Percentiles rank a stretch among this genome's conserved stretches.
Evolutionary conservation across 345 rosid species (phyloP).

Genomic region (Eucalyptus pauciflora): DNA sequence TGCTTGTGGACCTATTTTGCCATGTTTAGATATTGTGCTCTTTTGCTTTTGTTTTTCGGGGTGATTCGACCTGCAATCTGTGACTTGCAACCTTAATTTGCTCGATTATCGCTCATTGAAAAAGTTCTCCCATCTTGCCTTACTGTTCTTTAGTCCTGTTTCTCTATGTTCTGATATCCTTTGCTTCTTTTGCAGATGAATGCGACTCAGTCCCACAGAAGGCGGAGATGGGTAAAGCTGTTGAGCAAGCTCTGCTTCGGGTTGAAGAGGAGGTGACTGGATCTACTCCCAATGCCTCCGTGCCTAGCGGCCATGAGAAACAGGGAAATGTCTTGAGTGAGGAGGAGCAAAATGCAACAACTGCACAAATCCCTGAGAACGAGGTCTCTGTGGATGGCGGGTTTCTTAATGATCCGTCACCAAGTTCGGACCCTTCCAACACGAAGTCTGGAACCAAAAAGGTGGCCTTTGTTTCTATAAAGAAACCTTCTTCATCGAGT

Average conservation of each 20-base stretch:
- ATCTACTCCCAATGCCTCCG: neutral
- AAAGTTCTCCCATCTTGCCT: neutral
- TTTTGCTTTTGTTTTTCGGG: neutral
- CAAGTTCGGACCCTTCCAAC: neutral
- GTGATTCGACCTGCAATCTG: neutral
- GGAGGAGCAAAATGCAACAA: neutral
- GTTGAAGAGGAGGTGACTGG: neutral
- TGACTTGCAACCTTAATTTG: neutral
- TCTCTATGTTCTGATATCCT: neutral
- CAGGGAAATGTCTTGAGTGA: neutral
- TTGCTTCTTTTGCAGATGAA: neutral
- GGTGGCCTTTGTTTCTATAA: conserved; percentile 63
- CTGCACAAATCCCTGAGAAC: neutral
- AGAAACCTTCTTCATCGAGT: conserved; percentile 23
- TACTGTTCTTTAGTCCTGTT: neutral
- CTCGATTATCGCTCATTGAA: neutral
- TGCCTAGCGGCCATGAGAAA: neutral
- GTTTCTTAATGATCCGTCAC: neutral
- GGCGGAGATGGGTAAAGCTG: neutral
- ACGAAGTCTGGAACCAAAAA: neutral
- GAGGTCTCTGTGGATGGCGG: neutral
- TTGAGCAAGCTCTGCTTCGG: neutral
- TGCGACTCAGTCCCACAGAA: neutral
- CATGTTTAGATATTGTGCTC: neutral
- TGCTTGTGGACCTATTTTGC: neutral